These are phyloP conservation scores for Alternaria postmessia DNA, from an alignment of 2,329 filamentous ascomycete genomes.

Conservation along the genomic window DNA sequence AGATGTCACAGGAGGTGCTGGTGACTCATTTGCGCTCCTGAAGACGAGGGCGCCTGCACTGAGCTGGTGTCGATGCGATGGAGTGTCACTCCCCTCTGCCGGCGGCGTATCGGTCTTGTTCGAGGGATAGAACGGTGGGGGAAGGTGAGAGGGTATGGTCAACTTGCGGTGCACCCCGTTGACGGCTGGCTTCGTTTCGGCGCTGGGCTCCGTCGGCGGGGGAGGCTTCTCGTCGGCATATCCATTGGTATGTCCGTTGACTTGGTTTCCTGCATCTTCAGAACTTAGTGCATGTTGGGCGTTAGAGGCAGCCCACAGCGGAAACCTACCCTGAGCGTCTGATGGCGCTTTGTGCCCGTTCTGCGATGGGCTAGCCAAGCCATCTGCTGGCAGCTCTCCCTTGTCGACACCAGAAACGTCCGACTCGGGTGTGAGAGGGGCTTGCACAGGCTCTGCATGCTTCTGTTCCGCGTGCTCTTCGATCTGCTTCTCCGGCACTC, in stretches of 20 bases:
- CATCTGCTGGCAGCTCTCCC: slow-evolving; percentile 16
- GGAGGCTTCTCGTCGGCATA: slow-evolving; percentile 12
- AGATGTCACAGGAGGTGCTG: slow-evolving; percentile 49
- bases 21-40: slow-evolving; percentile 49
- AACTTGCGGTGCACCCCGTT: slow-evolving; percentile 37
- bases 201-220: slow-evolving; percentile 17
- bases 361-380: slow-evolving; percentile 22
- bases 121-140: slow-evolving; percentile 48
- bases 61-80: slow-evolving; percentile 33
- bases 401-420: slow-evolving; percentile 26
- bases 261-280: slow-evolving; percentile 4
- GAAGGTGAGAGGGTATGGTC: slow-evolving; percentile 39
- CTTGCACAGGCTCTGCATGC: slow-evolving; percentile 18
- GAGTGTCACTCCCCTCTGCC: slow-evolving; percentile 25
- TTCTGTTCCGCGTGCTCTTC: slow-evolving; percentile 24
- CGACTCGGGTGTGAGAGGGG: slow-evolving; percentile 43
- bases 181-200: slow-evolving; percentile 22
- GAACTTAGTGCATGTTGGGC: slow-evolving; percentile 3
- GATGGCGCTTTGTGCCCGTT: slow-evolving; percentile 25
- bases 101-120: slow-evolving; percentile 33
- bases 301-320: neutral
- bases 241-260: slow-evolving; percentile 16
- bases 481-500: slow-evolving; percentile 18
- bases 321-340: slow-evolving; percentile 32
- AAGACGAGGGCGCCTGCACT: slow-evolving; percentile 51